Percentiles rank a stretch among this genome's conserved stretches.
phyloP scores from a whole-genome alignment of 805 yeast genomes.

The Candida montana region DNA sequence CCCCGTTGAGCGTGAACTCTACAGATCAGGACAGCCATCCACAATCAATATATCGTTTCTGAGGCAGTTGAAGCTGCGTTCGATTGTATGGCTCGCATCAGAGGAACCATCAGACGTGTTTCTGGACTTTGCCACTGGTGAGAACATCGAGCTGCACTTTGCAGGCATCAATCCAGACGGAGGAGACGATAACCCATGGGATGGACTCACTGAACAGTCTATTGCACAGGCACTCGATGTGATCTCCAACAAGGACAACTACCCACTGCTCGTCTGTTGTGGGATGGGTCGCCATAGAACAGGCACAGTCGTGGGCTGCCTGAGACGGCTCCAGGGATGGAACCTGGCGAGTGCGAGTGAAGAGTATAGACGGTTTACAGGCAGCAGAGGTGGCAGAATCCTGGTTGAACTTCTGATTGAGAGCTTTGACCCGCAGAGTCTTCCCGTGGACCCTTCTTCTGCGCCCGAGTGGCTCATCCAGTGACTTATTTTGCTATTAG shows the following conservation, averaged over 20 bases:
- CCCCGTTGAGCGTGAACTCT: conserved; percentile 84
- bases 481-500: neutral
- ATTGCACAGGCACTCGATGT: conserved; percentile 75
- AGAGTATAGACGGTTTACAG: conserved; percentile 91
- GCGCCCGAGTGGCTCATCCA: conserved; percentile 45
- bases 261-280: conserved; percentile 88
- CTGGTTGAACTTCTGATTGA: conserved; percentile 88
- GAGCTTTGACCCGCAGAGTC: conserved; percentile 46
- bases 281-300: conserved; percentile 99
- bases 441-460: conserved; percentile 34
- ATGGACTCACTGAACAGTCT: conserved; percentile 79
- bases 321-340: conserved; percentile 94
- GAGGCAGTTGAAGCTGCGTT: conserved; percentile 63
- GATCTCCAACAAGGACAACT: conserved; percentile 64
- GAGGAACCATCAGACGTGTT: conserved; percentile 93
- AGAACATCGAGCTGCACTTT: conserved; percentile 72
- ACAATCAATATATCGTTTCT: conserved; percentile 88
- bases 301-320: conserved; percentile 93
- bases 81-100: conserved; percentile 89
- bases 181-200: conserved; percentile 88
- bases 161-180: conserved; percentile 78
- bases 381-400: conserved; percentile 87
- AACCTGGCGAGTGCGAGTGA: conserved; percentile 88
- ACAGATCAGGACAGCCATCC: conserved; percentile 92
- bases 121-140: conserved; percentile 70